Percentiles rank a stretch among this genome's conserved stretches.
phyloP scores from a whole-genome alignment of 1,284 basidiomycete species.

The Microbotryum silenes-acaulis region DNA sequence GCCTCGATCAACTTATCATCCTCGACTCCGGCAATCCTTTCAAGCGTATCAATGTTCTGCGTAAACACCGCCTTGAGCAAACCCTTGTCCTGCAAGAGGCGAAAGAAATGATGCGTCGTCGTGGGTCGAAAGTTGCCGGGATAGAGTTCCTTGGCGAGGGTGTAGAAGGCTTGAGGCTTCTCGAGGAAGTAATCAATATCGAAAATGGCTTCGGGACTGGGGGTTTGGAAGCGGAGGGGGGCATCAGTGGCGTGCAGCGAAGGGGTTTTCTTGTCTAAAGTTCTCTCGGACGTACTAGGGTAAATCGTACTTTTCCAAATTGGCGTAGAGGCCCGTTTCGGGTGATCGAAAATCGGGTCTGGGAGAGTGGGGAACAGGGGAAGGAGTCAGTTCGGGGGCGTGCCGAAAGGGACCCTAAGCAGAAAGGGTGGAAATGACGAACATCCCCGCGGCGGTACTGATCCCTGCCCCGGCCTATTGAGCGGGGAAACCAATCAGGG shows the following conservation, averaged over 20 bases:
- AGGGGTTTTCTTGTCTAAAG: no score
- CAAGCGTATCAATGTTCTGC: conserved; percentile 66
- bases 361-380: neutral
- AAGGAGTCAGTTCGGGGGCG: neutral
- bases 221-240: neutral
- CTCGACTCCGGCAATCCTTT: conserved; percentile 73
- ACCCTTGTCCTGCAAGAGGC: conserved; percentile 57
- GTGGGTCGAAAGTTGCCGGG: conserved; percentile 77
- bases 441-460: conserved; percentile 47
- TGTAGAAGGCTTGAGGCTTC: conserved; percentile 42
- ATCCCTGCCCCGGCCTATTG: conserved; percentile 44
- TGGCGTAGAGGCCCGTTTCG: conserved; percentile 49
- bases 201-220: conserved; percentile 50
- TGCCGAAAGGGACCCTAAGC: neutral
- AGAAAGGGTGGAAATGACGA: neutral
- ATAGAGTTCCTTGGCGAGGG: conserved; percentile 66
- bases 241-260: no score
- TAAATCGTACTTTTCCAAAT: conserved; percentile 48
- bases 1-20: conserved; percentile 75
- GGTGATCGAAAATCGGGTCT: conserved; percentile 46
- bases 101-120: conserved; percentile 80
- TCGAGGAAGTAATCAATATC: conserved; percentile 43
- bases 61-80: conserved; percentile 50
- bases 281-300: conserved; percentile 38
- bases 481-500: neutral